Conservation (phyloP, 352 stramenopile species). For the Aphanomyces cochlioides region DNA sequence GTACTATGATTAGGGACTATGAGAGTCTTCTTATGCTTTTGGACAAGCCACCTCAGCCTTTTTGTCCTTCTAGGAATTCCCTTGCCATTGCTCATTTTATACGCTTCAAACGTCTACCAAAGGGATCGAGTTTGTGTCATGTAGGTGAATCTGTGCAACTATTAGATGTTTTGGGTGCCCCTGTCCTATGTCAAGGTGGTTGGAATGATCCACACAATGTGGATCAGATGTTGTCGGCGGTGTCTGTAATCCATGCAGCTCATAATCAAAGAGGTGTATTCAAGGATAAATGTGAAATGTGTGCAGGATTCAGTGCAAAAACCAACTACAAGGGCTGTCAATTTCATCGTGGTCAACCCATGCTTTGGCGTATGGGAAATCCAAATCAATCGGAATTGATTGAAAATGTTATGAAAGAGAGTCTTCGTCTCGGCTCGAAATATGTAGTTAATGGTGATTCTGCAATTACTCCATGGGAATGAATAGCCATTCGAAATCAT, state of each 20-base stretch:
- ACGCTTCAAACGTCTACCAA: not conserved
- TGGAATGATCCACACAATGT: not conserved
- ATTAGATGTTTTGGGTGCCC: not conserved
- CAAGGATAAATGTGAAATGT: not conserved
- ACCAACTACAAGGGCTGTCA: not conserved
- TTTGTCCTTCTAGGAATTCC: not conserved
- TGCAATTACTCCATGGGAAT: not conserved
- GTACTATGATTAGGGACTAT: not conserved
- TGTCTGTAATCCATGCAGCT: not conserved
- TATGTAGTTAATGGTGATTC: not conserved
- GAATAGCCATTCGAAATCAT: conserved; percentile 2
- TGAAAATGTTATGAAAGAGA: conserved; percentile 6
- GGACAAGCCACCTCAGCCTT: not conserved
- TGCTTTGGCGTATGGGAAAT: not conserved
- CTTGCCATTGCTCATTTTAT: not conserved
- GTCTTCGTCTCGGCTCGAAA: not conserved
- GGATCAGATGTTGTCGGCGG: not conserved
- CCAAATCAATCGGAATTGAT: not conserved
- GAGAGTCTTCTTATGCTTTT: not conserved
- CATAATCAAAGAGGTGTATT: not conserved
- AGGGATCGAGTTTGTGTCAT: not conserved
- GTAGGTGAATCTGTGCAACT: not conserved
- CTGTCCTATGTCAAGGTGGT: not conserved
- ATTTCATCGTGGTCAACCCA: not conserved
- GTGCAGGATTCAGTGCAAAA: not conserved